Base-by-base conservation (phyloP, 2,329 filamentous ascomycete species). In the Hirsutella rhossiliensis region DNA sequence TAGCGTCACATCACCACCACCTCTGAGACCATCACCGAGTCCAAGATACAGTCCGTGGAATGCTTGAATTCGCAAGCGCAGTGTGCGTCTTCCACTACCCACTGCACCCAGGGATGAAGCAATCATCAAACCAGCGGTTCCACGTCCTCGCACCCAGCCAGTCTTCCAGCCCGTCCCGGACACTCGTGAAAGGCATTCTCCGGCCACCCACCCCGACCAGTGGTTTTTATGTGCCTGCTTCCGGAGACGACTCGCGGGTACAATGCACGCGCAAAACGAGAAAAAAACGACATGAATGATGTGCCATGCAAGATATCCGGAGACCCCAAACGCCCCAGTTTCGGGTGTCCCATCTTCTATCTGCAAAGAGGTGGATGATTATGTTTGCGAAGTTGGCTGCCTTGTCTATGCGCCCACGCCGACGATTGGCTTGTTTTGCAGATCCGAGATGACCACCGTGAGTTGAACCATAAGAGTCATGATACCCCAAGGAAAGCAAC, bases 251-350 rank as follows among this genome's bases (percentile, higher is more conserved):
- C 60, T 67, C 63, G 65, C 61, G 66, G 57, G 61, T 64, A 66
- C 62, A 68, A 67, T 65, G 61, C 40, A n/a, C 60, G 57, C 60
- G 57, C 59, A 59, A 56, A 59, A 62, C 56, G 60, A 61, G 59
- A 61, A 27, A 67, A 47, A 69, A 67, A 68, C 62, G 65, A 70
- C 60, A 60, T 61, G 56, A 62, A 66, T 61, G 61, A 66, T 65
- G 60, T 68, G 68, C 73, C 71, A 79, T 83, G 81, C 79, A 77
- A 84, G 81, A 85, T 85, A 86, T 86, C 82, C 82, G 82, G 82
- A 67, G 62, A 80, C 72, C 73, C 77, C 74, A 75, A 80, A 85
- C 82, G 80, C 81, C 80, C 78, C 69, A 71, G 68, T 66, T 72
- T 64, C 71, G 69, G 71, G 69, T 72, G 71, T 67, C 77, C 76